Evolutionary conservation across 768 basidiomycete species (phyloP).

Genomic region (Xerocomus brunneocitrinus): DNA sequence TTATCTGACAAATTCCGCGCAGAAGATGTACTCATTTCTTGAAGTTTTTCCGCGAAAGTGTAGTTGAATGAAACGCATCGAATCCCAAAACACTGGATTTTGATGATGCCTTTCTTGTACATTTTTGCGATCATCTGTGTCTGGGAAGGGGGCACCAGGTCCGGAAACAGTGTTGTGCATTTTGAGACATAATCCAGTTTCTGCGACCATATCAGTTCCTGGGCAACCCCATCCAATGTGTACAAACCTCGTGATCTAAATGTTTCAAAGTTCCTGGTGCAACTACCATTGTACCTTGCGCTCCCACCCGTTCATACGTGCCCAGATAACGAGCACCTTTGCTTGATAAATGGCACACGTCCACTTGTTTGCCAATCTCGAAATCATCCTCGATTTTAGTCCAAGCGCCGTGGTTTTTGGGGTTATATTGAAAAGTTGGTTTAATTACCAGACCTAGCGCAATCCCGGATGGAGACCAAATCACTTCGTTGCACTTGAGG

Average conservation of each 20-base stretch:
- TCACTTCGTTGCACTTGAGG: slow-evolving; percentile 13
- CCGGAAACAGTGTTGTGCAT: slow-evolving; percentile 17
- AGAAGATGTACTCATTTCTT: neutral
- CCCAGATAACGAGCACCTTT: slow-evolving; percentile 19
- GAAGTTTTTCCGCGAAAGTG: slow-evolving; percentile 13
- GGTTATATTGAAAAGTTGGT: slow-evolving; percentile 26
- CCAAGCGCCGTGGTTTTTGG: slow-evolving; percentile 16
- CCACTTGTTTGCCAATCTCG: slow-evolving; percentile 13
- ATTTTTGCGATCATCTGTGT: slow-evolving; percentile 23
- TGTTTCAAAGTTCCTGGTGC: slow-evolving; percentile 8
- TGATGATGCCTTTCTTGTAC: slow-evolving; percentile 27
- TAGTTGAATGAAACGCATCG: slow-evolving; percentile 18
- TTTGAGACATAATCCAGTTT: slow-evolving; percentile 15
- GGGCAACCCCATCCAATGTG: neutral
- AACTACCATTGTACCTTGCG: slow-evolving; percentile 9
- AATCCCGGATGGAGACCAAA: slow-evolving; percentile 22
- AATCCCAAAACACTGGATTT: slow-evolving; percentile 25
- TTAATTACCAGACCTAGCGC: slow-evolving; percentile 23
- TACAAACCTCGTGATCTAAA: slow-evolving; percentile 10
- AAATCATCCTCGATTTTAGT: slow-evolving; percentile 8
- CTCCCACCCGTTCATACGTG: slow-evolving; percentile 23
- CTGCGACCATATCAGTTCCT: slow-evolving; percentile 8
- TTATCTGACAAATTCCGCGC: neutral
- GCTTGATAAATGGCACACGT: slow-evolving; percentile 12
- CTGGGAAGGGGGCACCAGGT: slow-evolving; percentile 24